Percentiles rank a stretch among this genome's conserved stretches.
These are phyloP conservation scores for Scorias spongiosa DNA, from an alignment of 2,329 filamentous ascomycete species.

Conservation along the genomic window DNA sequence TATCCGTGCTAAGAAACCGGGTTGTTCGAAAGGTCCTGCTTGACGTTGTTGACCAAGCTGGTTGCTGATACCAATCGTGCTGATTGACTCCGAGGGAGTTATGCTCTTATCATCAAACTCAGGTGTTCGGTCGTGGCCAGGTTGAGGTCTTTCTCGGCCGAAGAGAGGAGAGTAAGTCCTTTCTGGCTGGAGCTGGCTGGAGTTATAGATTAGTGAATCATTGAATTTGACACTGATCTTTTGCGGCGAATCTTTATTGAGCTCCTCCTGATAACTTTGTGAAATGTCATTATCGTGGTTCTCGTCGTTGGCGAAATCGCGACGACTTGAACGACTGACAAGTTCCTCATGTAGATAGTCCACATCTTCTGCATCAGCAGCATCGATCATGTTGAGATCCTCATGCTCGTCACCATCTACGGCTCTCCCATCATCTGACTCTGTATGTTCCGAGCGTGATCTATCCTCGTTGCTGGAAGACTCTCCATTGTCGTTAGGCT, in stretches of 20 bases:
- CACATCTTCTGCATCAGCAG: constrained; percentile 2
- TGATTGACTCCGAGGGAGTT: constrained; percentile 3
- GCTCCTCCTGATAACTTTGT: constrained; percentile 20
- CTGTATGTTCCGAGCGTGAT: neutral
- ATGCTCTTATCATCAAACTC: constrained; percentile 4
- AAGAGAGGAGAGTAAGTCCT: constrained; percentile 15
- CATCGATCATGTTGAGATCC: constrained; percentile 4
- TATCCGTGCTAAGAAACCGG: neutral
- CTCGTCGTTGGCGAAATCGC: neutral
- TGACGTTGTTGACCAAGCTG: neutral
- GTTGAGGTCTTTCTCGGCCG: constrained; percentile 1
- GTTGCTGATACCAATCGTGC: neutral
- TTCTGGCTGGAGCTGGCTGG: constrained; percentile 5
- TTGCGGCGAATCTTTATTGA: constrained; percentile 21
- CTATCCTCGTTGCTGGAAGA: too few species aligned
- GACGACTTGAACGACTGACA: neutral
- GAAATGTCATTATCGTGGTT: neutral
- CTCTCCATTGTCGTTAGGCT: too few species aligned
- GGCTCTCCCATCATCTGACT: constrained; percentile 1
- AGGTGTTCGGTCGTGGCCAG: neutral
- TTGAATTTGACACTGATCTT: constrained; percentile 23
- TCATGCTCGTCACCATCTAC: constrained; percentile 1
- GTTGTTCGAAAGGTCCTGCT: neutral
- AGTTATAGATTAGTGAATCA: constrained; percentile 11
- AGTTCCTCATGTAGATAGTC: neutral